These are phyloP conservation scores for Fusarium albidum DNA, from an alignment of 2,329 filamentous ascomycete species.

Conservation along the genomic window DNA sequence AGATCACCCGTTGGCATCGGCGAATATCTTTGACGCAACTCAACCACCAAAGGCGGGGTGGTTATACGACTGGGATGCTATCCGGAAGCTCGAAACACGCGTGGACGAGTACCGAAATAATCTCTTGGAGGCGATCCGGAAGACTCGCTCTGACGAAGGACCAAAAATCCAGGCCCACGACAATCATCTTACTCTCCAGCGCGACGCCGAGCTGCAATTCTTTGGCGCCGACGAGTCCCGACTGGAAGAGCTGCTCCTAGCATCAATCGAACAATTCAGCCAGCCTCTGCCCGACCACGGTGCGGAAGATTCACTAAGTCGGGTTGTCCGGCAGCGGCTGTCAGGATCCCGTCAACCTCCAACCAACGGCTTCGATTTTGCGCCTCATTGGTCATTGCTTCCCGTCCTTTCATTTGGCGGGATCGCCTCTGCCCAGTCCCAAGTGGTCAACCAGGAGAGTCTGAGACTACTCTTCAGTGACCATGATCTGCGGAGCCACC, in stretches of 20 bases:
- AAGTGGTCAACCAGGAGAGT: slow-evolving; percentile 79
- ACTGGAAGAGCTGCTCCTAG: slow-evolving; percentile 57
- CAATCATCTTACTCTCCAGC: not conserved
- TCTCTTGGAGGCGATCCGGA: slow-evolving; percentile 38
- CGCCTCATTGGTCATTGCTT: slow-evolving; percentile 65
- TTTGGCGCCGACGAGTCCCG: slow-evolving; percentile 58
- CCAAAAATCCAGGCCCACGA: not conserved
- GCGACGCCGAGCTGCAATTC: slow-evolving; percentile 47
- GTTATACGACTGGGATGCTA: slow-evolving; percentile 76
- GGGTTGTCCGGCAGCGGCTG: slow-evolving; percentile 51
- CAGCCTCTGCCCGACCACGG: slow-evolving; percentile 40
- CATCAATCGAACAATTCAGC: slow-evolving; percentile 58
- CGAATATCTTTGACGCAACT: slow-evolving; percentile 54
- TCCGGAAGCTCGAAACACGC: slow-evolving; percentile 68
- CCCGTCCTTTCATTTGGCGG: slow-evolving; percentile 80
- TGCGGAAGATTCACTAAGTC: slow-evolving; percentile 48
- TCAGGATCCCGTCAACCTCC: slow-evolving; percentile 39
- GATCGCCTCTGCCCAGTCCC: slow-evolving; percentile 76
- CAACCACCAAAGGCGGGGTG: slow-evolving; percentile 69
- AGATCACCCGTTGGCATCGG: slow-evolving; percentile 70
- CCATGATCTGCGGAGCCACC: slow-evolving; percentile 75
- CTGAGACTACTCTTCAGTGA: slow-evolving; percentile 78
- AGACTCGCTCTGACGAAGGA: slow-evolving; percentile 9
- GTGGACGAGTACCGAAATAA: slow-evolving; percentile 52
- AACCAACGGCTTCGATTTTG: slow-evolving; percentile 44